Evolutionary conservation across 345 rosid genomes (phyloP), one percentile per base, ranked within the genome.

Genomic region (Salix koriyanagi): DNA sequence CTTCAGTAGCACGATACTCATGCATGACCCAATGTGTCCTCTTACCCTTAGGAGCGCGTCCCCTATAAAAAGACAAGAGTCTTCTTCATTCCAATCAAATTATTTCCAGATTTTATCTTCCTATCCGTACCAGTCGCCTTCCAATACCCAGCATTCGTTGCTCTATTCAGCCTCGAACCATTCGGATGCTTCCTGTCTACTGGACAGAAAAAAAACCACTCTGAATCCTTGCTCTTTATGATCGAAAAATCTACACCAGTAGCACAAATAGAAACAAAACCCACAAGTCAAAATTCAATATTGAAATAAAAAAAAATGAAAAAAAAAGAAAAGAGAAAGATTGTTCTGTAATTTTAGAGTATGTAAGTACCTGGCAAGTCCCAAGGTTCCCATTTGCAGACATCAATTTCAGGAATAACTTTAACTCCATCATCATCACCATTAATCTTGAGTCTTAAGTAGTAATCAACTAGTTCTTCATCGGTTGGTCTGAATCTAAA

Each of bases 131-230:
- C 99, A 0, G 99, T 96, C 0, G 99, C 95, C 80, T 96, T 96
- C 99, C 99, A 96, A 79, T 96, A 93, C 1, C 99, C 99, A 23
- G 85, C 86, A 1, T 1, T 15, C 0, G 99, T 96, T 6, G 99
- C 98, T 46, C 99, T 81, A 81, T 96, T 96, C 87, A 88, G 85
- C 75, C 97, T 83, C 10, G 74, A 84, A 46, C 99, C 98, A 42
- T 82, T 91, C 1, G 97, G 98, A 71, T 96, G 93, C 88, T 96
- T 96, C 42, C 97, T 86, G 70, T 96, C 98, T 72, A 86, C 75
- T 2, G 99, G 97, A 79, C 98, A 96, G 89, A 96, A 96, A 83
- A 92, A 96, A 83, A 96, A 92, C 99, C 99, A 96, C 70, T 96
- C 98, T 3, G 84, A 85, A 80, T 96, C 97, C 12, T 64, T 83